Evolutionary conservation across 2,329 filamentous ascomycete genomes (phyloP), one percentile per base, ranked within the genome.

Genomic region (Passalora sequoiae): DNA sequence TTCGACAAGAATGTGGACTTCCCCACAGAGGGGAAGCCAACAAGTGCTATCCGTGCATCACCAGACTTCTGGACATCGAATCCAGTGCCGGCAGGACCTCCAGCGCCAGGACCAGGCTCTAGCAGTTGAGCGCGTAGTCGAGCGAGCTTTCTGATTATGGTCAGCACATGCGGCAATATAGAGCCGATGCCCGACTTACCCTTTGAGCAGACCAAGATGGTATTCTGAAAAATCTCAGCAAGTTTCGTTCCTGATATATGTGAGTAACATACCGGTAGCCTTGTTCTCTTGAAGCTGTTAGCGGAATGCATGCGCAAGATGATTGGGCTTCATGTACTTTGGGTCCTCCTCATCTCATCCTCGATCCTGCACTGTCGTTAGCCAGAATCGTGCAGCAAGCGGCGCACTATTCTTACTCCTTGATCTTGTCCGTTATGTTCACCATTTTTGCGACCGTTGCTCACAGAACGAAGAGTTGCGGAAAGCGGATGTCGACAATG

Each of bases 361-460:
- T 98, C 92, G 62, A 98, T 98, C 82, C 91, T 96, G 58, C 30
- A 40, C 44, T 41, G n/a, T 19, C 24, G 46, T 57, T 44, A 55
- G 43, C 20, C 7, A n/a, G n/a, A n/a, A n/a, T n/a, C n/a, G n/a
- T n/a, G n/a, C n/a, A n/a, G n/a, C n/a, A n/a, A n/a, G n/a, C n/a
- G n/a, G n/a, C n/a, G n/a, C n/a, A n/a, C n/a, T 17, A 13, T 15
- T 66, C 83, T 62, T 70, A 95, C 91, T 97, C 92, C 77, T 98
- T 98, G 74, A 98, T 98, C 78, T 95, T 97, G 43, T 98, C 94
- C 55, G 92, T 97, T 57, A 98, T 98, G 74, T 97, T 97, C 69
- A 97, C 92, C 92, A 98, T 98, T 61, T 63, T 71, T 59, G 40
- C 63, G 37, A 35, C 35, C 29, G 15, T n/a, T 32, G 40, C 54